These are phyloP conservation scores for Dothideomycetidae sp. DNA, from an alignment of 2,329 filamentous ascomycete genomes.

Conservation along the genomic window DNA sequence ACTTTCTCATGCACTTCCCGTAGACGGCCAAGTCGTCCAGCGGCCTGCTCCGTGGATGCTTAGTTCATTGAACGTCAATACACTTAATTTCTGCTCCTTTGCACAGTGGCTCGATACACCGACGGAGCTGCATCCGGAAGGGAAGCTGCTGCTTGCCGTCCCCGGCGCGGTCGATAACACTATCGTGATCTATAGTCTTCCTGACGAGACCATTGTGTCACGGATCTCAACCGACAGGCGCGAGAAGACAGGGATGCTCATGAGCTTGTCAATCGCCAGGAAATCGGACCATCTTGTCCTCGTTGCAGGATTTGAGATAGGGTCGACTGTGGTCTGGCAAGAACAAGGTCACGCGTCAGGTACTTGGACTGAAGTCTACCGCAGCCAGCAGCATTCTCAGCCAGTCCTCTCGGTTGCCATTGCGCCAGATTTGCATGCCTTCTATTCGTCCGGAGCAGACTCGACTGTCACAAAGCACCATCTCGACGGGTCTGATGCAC, in stretches of 20 bases:
- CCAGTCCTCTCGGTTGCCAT: slow-evolving; percentile 55
- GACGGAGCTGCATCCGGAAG: background rate
- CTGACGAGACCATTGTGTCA: slow-evolving; percentile 55
- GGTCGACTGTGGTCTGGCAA: slow-evolving; percentile 45
- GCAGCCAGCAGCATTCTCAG: slow-evolving; percentile 56
- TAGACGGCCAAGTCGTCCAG: slow-evolving; percentile 42
- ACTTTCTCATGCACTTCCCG: slow-evolving; percentile 55
- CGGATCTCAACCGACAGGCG: slow-evolving; percentile 35
- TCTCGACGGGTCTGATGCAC: slow-evolving; percentile 30
- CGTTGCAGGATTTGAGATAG: slow-evolving; percentile 73
- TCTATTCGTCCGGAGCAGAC: slow-evolving; percentile 73
- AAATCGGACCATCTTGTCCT: slow-evolving; percentile 41
- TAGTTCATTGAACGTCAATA: slow-evolving; percentile 71
- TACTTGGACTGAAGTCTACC: slow-evolving; percentile 47
- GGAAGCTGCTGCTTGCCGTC: slow-evolving; percentile 52
- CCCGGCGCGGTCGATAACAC: slow-evolving; percentile 40
- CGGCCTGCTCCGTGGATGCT: slow-evolving; percentile 66
- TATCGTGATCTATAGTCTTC: slow-evolving; percentile 75
- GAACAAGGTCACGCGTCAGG: slow-evolving; percentile 27
- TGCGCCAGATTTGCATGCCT: slow-evolving; percentile 36
- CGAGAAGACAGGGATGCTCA: slow-evolving; percentile 59
- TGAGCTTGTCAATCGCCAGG: slow-evolving; percentile 53
- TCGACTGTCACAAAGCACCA: slow-evolving; percentile 63
- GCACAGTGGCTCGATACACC: slow-evolving; percentile 22
- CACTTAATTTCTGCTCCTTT: slow-evolving; percentile 90